Evolutionary conservation across 2,329 filamentous ascomycete genomes (phyloP), one percentile per base, ranked within the genome.

Genomic region (Ophiostoma quercus): DNA sequence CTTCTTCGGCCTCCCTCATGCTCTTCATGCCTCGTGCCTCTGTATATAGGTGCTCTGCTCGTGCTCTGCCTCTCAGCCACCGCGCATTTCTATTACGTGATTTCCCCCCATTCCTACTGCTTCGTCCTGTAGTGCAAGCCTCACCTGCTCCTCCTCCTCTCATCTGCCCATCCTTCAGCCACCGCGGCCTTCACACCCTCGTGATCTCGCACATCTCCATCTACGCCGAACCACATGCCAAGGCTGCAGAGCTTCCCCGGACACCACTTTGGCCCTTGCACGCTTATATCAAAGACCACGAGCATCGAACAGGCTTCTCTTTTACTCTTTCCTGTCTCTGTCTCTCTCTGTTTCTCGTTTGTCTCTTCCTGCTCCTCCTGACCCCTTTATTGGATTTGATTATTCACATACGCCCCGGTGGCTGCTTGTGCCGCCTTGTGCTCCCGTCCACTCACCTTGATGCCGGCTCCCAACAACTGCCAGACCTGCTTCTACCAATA

Each of bases 341-440:
- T 57, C 43, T 7, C 34, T 34, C 34, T 34, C 8, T 34, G 34
- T 34, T 34, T 34, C 34, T 34, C 34, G 34, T 34, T 34, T 34
- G 34, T 34, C 34, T 34, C 34, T 8, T 34, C 34, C 5, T 47
- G 43, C 43, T 47, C 16, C 16, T 47, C 43, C 43, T 47, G 43
- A n/a, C 43, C 12, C 41, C 47, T 51, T 54, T 37, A 25, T 60
- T 66, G 14, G 4, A 34, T 62, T 62, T 34, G 22, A 34, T 7
- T 37, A 22, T n/a, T 63, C 29, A 32, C 47, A 67, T 39, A 70
- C 65, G 57, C 66, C 69, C 69, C 69, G 69, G 66, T 67, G 69
- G 69, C 69, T 66, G 41, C 60, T 34, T 66, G 67, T 70, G 60
- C 67, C 34, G 34, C 69, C 22, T 47, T 66, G 69, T 68, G 57